Evolutionary conservation across 2,329 filamentous ascomycete species (phyloP).

Genomic region (Spiromastix sp.): DNA sequence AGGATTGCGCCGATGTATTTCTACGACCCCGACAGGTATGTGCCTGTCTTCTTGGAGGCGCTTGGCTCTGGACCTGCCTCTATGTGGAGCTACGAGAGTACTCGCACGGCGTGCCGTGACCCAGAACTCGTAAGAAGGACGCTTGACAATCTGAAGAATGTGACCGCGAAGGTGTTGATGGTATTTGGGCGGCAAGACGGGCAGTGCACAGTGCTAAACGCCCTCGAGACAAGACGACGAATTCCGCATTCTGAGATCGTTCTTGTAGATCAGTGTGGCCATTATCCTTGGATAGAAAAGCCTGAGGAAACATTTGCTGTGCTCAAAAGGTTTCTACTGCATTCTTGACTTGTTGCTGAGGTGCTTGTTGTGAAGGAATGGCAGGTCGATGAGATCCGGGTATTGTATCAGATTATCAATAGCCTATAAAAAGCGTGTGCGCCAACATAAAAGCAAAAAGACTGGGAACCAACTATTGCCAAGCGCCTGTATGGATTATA

Average conservation of each 20-base stretch:
- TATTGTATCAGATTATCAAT: no score
- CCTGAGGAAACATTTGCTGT: conserved; percentile 9
- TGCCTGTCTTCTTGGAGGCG: conserved; percentile 8
- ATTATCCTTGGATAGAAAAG: conserved; percentile 21
- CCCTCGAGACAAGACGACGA: conserved; percentile 11
- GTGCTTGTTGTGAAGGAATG: no score
- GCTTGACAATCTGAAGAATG: conserved; percentile 12
- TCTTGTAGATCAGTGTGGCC: conserved; percentile 16
- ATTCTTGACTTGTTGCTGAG: no score
- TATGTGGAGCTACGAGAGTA: conserved; percentile 10
- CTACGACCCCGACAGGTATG: conserved; percentile 12
- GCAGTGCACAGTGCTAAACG: conserved; percentile 14
- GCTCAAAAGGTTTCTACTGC: neutral
- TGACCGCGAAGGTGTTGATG: conserved; percentile 18
- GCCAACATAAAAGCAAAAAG: no score
- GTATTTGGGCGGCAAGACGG: conserved; percentile 18
- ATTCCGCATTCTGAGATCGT: conserved; percentile 10
- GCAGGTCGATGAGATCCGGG: no score
- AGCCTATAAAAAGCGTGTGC: no score
- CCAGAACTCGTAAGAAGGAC: conserved; percentile 11
- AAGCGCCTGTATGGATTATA: no score
- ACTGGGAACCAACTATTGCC: no score
- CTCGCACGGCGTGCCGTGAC: conserved; percentile 10
- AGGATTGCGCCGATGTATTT: conserved; percentile 18
- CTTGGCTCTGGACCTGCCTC: conserved; percentile 10